These are phyloP conservation scores for Taiozyma sp. DNA, from an alignment of 1,139 yeast species.

Conservation along the genomic window DNA sequence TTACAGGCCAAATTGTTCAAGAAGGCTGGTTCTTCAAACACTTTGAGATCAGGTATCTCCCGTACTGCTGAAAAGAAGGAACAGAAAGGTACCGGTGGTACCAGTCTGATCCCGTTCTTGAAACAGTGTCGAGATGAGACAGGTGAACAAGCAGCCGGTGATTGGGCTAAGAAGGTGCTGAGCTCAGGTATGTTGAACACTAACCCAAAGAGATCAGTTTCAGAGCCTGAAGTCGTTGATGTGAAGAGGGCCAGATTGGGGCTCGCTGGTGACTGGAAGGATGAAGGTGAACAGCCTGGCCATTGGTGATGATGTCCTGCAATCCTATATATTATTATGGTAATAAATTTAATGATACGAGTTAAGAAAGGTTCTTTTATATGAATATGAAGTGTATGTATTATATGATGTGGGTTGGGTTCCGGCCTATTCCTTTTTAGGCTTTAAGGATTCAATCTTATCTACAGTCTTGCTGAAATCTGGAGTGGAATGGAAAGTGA, in stretches of 20 bases:
- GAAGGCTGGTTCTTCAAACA: slow-evolving; percentile 46
- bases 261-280: slow-evolving; percentile 22
- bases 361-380: not conserved
- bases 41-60: slow-evolving; percentile 53
- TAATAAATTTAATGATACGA: not conserved
- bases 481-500: slow-evolving; percentile 39
- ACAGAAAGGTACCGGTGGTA: slow-evolving; percentile 90
- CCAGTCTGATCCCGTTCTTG: slow-evolving; percentile 83
- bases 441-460: slow-evolving; percentile 19
- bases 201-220: slow-evolving; percentile 4
- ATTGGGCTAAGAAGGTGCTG: slow-evolving; percentile 78
- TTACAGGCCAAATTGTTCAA: slow-evolving; percentile 63
- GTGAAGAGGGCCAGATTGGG: slow-evolving; percentile 21
- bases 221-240: slow-evolving; percentile 1
- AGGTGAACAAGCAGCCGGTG: slow-evolving; percentile 87
- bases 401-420: no score
- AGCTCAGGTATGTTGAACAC: slow-evolving; percentile 48
- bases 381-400: not conserved
- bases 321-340: not conserved
- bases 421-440: not conserved
- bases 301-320: slow-evolving; percentile 18
- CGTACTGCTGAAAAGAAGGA: slow-evolving; percentile 36
- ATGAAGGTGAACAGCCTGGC: slow-evolving; percentile 18
- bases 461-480: slow-evolving; percentile 38
- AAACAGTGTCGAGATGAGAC: slow-evolving; percentile 97